These are phyloP conservation scores for Alternaria tenuissima DNA, from an alignment of 2,329 filamentous ascomycete genomes.

Conservation along the genomic window DNA sequence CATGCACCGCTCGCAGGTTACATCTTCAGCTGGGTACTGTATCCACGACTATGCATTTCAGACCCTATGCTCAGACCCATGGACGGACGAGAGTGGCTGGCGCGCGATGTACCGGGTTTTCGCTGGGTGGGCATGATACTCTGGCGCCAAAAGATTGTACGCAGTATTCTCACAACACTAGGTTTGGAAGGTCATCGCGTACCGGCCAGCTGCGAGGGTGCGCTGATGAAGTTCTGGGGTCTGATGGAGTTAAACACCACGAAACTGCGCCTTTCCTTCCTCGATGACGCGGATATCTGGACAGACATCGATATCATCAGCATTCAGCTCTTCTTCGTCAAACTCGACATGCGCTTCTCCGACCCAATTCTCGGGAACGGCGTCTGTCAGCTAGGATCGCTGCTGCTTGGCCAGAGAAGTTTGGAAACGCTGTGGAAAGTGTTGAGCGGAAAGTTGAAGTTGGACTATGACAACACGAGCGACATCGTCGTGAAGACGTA, in stretches of 20 bases:
- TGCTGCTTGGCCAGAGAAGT: conserved; percentile 67
- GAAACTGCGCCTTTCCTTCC: conserved; percentile 61
- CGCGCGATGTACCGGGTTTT: conserved; percentile 65
- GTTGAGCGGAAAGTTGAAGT: conserved; percentile 63
- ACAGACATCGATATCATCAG: conserved; percentile 67
- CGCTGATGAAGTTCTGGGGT: conserved; percentile 71
- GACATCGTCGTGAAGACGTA: conserved; percentile 35
- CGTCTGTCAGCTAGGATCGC: conserved; percentile 40
- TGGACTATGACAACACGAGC: conserved; percentile 39
- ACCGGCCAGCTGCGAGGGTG: conserved; percentile 61
- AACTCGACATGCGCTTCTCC: conserved; percentile 74
- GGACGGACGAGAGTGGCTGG: conserved; percentile 43
- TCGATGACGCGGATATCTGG: conserved; percentile 65
- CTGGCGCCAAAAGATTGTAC: conserved; percentile 51
- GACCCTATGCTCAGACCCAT: conserved; percentile 65
- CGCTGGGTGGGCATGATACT: conserved; percentile 73
- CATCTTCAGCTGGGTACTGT: conserved; percentile 70
- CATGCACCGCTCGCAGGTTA: conserved; percentile 64
- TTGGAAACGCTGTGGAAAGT: conserved; percentile 40
- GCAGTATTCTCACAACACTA: conserved; percentile 68
- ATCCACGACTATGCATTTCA: conserved; percentile 63
- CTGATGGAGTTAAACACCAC: conserved; percentile 72
- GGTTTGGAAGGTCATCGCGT: conserved; percentile 63
- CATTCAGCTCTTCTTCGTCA: conserved; percentile 71
- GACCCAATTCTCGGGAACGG: conserved; percentile 67